These are phyloP conservation scores for Colletotrichum theobromicola DNA, from an alignment of 2,329 filamentous ascomycete species.

Conservation along the genomic window DNA sequence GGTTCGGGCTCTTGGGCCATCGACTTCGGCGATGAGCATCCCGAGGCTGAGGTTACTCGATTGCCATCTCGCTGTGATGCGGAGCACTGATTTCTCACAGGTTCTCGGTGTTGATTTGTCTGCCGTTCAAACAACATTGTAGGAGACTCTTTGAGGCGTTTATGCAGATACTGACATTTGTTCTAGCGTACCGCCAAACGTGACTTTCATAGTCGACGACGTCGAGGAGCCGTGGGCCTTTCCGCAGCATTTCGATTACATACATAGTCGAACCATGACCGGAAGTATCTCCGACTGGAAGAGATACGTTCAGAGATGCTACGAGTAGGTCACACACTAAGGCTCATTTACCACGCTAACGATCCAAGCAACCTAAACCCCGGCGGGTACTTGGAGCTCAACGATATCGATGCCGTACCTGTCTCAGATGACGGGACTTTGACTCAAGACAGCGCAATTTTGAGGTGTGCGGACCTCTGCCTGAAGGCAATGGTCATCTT, in stretches of 20 bases:
- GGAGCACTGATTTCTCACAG: neutral
- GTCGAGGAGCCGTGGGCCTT: neutral
- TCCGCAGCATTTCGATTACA: neutral
- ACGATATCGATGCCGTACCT: neutral
- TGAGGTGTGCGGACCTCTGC: neutral
- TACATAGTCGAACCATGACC: neutral
- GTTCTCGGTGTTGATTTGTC: neutral
- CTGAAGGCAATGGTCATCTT: neutral
- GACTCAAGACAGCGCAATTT: neutral
- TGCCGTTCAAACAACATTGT: neutral
- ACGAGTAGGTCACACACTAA: neutral
- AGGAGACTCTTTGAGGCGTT: neutral
- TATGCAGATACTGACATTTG: neutral
- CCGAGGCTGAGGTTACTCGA: neutral
- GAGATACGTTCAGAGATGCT: neutral
- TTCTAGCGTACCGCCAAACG: neutral
- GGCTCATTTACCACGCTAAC: neutral
- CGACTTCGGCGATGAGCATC: neutral
- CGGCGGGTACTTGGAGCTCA: neutral
- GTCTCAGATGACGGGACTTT: neutral
- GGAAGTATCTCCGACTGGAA: neutral
- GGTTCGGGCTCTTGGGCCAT: neutral
- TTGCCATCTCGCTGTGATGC: neutral
- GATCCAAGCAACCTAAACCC: neutral
- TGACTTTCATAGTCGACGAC: neutral